Conservation (phyloP, 306 rosid species). For the Nissolia schottii region DNA sequence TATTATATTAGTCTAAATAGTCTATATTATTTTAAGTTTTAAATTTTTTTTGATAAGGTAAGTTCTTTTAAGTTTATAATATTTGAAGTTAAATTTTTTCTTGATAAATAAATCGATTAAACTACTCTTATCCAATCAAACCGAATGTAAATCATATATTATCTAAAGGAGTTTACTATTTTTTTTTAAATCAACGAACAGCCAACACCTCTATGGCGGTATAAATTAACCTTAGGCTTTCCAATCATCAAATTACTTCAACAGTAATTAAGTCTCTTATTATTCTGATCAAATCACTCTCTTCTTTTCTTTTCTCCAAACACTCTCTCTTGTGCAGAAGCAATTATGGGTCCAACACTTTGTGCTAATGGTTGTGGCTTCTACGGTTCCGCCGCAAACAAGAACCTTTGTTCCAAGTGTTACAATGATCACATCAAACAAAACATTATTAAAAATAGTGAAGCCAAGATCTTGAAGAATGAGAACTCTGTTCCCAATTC, state of each 20-base stretch:
- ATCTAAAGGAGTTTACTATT: too few species aligned
- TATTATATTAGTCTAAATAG: too few species aligned
- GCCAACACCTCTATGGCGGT: too few species aligned
- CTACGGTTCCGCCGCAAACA: constrained; percentile 19
- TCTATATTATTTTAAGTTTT: too few species aligned
- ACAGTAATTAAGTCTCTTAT: not conserved
- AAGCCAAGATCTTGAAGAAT: not conserved
- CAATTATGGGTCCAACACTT: constrained; percentile 6
- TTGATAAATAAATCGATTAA: too few species aligned
- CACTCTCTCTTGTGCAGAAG: not conserved
- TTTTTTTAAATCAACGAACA: too few species aligned
- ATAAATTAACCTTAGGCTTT: not conserved
- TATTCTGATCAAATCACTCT: not conserved
- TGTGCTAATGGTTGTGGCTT: constrained; percentile 48
- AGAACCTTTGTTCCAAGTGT: constrained; percentile 26
- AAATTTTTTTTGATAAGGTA: too few species aligned
- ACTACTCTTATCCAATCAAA: too few species aligned
- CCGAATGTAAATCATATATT: too few species aligned
- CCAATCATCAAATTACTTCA: not conserved
- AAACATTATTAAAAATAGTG: not conserved
- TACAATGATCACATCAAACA: not conserved
- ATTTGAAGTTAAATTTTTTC: too few species aligned
- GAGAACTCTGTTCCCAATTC: not conserved
- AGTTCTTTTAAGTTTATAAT: too few species aligned
- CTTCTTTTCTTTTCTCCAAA: not conserved